Evolutionary conservation across 805 yeast genomes (phyloP), one percentile per base, ranked within the genome.

Genomic region (Saccharomycopsis schoenii): DNA sequence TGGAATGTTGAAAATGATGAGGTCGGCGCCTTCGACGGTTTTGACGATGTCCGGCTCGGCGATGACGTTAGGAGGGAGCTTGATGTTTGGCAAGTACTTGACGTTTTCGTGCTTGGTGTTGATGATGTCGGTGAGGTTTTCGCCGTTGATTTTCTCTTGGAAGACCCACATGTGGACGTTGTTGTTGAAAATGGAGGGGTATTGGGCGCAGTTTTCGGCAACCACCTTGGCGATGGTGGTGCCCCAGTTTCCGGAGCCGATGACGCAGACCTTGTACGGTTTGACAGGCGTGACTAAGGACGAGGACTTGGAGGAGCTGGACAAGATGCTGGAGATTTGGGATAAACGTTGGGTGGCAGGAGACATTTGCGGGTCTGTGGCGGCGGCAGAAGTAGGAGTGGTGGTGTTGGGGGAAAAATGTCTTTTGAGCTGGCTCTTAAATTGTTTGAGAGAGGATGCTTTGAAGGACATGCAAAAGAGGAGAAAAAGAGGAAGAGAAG

Each of bases 171-270:
- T 92, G 68, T 86, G 85, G 50, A 94, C 97, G 60, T 81, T 76
- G 64, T 76, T 76, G 62, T 83, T 80, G 73, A 94, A 94, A 69
- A 89, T 75, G 43, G 83, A 79, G 47, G 92, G 85, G 74, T 89
- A 82, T 65, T 82, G 82, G 19, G 79, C 79, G 52, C 92, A 79
- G 73, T 91, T 92, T 74, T 94, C 98, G 43, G 97, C 91, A 34
- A 91, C 85, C 55, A 93, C 90, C 73, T 94, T 93, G 65, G 98
- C 97, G 60, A 94, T 91, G 19, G 98, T 93, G 43, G 97, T 90
- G 66, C 99, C 99, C 88, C 99, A 93, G 76, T 93, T 93, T 72
- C 98, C 99, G 37, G 97, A 91, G 51, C 99, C 99, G 66, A 94
- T 85, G 60, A 91, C 89, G 50, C 91, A 78, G 52, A 86, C 80